Base-by-base conservation (phyloP, 257 asterid species). In the Dorcoceras hygrometricum region DNA sequence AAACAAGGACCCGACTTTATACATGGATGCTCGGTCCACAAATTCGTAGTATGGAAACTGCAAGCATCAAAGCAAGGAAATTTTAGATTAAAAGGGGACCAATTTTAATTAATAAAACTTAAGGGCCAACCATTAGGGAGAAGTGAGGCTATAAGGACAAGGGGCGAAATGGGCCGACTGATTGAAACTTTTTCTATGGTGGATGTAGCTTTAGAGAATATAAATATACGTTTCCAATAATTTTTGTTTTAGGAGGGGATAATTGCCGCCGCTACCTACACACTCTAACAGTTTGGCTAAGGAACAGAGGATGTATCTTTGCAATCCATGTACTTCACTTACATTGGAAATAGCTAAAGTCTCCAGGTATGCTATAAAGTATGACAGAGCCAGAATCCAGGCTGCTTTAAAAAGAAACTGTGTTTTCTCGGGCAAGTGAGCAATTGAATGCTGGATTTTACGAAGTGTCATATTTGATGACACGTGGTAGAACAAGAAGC, bases 11-110 rank as follows among this genome's bases (percentile, higher is more conserved):
- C 99, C 99, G 71, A 90, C 89, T 85, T 70, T 90, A 89, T 93
- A 93, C 99, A 90, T 93, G 71, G 91, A 78, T 31, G 85, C 86
- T 63, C 97, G 86, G 76, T 90, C 97, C 77, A 93, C 91, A 56
- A 93, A 93, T 48, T 85, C 89, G 39, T 90, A 93, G 77, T 93
- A 92, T 4, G 98, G 97, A 68, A 92, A 92, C 98, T 92, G 97
- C 93, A 87, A 50, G 75, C 3, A 71, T 24, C 59, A 74, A 43
- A 23, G 59, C 59, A 78, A 58, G 67, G 8, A 67, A n/a, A 70
- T 59, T n/a, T 54, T 20, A 63, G 10, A 48, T 62, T 18, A 70
- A 34, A 50, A 59, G 64, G 39, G 8, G 19, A 19, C 46, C 12
- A 51, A 28, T 12, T 34, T n/a, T 22, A 6, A 29, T 9, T 31